phyloP scores from a whole-genome alignment of 1,284 basidiomycete genomes.

The Afroboletus lepidellus region DNA sequence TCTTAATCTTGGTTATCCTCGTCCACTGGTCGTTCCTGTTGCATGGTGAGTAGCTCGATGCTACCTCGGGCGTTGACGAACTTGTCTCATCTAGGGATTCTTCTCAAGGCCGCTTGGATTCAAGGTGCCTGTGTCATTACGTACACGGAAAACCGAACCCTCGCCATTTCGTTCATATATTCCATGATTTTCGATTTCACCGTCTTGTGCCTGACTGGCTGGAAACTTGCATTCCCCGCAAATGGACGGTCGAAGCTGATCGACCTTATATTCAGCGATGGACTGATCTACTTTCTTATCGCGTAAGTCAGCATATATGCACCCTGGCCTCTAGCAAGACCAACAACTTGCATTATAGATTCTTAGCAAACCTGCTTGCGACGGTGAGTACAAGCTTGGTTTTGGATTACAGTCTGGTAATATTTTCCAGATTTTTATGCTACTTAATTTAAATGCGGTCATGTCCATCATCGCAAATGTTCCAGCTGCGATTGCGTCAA shows the following conservation, averaged over 20 bases:
- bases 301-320: conserved; percentile 48
- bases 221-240: conserved; percentile 50
- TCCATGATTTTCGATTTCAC: conserved; percentile 70
- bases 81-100: conserved; percentile 43
- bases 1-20: conserved; percentile 59
- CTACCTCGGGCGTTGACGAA: background rate
- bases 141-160: conserved; percentile 52
- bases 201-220: conserved; percentile 58
- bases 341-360: conserved; percentile 38
- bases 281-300: conserved; percentile 70
- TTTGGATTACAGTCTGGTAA: background rate
- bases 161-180: conserved; percentile 68
- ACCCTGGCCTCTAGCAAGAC: background rate
- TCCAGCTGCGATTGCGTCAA: conserved; percentile 66
- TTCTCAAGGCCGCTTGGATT: conserved; percentile 58
- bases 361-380: conserved; percentile 64
- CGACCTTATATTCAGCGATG: conserved; percentile 65
- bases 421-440: conserved; percentile 57
- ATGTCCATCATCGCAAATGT: conserved; percentile 77
- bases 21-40: conserved; percentile 76
- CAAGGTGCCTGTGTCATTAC: conserved; percentile 54
- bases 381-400: conserved; percentile 42
- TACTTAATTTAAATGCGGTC: conserved; percentile 66
- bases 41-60: conserved; percentile 49
- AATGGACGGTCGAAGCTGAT: conserved; percentile 55